These are phyloP conservation scores for Xylaria palmicola DNA, from an alignment of 495 filamentous ascomycete species.

Conservation along the genomic window DNA sequence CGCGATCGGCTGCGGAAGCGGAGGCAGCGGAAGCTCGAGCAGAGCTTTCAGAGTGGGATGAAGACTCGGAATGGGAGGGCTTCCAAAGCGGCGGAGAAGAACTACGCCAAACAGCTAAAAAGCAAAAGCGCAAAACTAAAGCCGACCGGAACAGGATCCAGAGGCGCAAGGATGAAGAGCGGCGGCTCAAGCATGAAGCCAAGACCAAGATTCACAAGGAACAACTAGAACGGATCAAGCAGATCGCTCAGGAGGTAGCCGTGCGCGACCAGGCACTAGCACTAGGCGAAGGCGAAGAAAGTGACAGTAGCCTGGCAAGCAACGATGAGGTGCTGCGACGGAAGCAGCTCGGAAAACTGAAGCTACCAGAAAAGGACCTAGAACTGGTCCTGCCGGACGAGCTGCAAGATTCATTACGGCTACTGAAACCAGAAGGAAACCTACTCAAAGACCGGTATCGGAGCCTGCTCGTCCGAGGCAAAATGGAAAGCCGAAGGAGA, in stretches of 20 bases:
- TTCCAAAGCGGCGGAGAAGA: conserved; percentile 65
- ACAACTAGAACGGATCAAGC: conserved; percentile 63
- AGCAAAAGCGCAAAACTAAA: conserved; percentile 78
- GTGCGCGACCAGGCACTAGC: conserved; percentile 43
- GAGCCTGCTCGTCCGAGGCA: conserved; percentile 82
- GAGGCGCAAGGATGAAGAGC: conserved; percentile 82
- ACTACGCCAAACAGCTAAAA: conserved; percentile 66
- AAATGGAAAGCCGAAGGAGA: conserved; percentile 77
- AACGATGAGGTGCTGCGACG: conserved; percentile 68
- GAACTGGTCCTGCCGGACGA: conserved; percentile 93
- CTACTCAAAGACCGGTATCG: conserved; percentile 88
- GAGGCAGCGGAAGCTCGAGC: conserved; percentile 65
- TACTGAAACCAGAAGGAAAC: conserved; percentile 92
- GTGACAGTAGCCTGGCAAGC: conserved; percentile 43
- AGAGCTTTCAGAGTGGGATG: conserved; percentile 68
- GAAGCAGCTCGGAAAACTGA: conserved; percentile 73
- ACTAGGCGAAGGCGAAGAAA: conserved; percentile 40
- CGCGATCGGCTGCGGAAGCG: conserved; percentile 58
- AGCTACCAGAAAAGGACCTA: conserved; percentile 72
- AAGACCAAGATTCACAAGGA: conserved; percentile 66
- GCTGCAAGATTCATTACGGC: conserved; percentile 82
- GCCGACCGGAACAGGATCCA: conserved; percentile 83
- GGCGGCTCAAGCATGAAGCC: conserved; percentile 65
- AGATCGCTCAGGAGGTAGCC: conserved; percentile 62
- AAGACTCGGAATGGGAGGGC: conserved; percentile 87